These are phyloP conservation scores for Danielia reshetovae DNA, from an alignment of 805 yeast genomes.

Conservation along the genomic window DNA sequence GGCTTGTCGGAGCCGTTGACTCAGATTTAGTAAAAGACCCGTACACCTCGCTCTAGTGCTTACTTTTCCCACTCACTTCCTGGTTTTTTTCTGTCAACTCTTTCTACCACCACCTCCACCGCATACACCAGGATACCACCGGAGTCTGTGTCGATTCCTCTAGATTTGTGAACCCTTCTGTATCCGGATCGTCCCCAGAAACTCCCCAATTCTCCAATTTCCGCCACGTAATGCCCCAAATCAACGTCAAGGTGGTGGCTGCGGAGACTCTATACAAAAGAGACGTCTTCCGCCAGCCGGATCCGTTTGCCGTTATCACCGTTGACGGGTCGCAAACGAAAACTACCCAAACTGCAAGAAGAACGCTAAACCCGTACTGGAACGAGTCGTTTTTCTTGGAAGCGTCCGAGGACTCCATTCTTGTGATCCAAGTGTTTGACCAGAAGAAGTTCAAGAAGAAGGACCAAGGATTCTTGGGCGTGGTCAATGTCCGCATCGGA, in stretches of 20 bases:
- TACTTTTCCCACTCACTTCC: no score
- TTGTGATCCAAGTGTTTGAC: slow-evolving; percentile 93
- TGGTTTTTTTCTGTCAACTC: no score
- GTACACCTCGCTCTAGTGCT: no score
- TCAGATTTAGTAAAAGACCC: no score
- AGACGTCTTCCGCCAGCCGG: slow-evolving; percentile 93
- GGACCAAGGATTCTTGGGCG: slow-evolving; percentile 98
- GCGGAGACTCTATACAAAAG: slow-evolving; percentile 95
- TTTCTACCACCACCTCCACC: no score
- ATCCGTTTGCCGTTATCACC: slow-evolving; percentile 95
- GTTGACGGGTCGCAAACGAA: slow-evolving; percentile 97
- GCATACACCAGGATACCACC: no score
- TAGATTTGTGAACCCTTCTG: no score
- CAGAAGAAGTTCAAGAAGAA: slow-evolving; percentile 96
- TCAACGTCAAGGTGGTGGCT: slow-evolving; percentile 78
- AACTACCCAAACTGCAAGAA: slow-evolving; percentile 89
- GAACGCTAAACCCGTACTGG: slow-evolving; percentile 97
- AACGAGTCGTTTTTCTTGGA: slow-evolving; percentile 83
- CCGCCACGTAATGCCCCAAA: slow-evolving; percentile 26
- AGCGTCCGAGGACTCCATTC: slow-evolving; percentile 74
- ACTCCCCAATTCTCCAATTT: no score
- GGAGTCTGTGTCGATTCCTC: no score
- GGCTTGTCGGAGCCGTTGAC: no score
- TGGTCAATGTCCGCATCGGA: slow-evolving; percentile 84
- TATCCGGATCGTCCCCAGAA: no score